These are phyloP conservation scores for Aspergillus sclerotioniger DNA, from an alignment of 495 filamentous ascomycete genomes.

Conservation along the genomic window DNA sequence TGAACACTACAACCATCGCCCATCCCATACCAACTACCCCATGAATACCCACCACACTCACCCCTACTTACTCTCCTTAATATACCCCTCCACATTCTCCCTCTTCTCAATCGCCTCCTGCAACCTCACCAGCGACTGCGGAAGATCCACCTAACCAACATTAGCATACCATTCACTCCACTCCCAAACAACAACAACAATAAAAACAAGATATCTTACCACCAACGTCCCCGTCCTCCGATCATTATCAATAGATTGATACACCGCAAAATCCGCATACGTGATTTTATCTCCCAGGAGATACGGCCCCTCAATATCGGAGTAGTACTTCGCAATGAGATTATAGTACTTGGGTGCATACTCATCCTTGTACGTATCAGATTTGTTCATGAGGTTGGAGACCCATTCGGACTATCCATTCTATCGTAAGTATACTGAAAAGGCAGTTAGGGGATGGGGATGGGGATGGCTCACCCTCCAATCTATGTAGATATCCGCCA, in stretches of 20 bases:
- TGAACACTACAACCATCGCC: too few relatives aligned
- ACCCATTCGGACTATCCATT: slow-evolving; percentile 30
- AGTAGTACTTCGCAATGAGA: slow-evolving; percentile 25
- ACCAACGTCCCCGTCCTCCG: slow-evolving; percentile 1
- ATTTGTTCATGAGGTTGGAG: slow-evolving; percentile 16
- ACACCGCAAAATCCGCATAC: slow-evolving; percentile 38
- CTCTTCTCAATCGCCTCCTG: too few relatives aligned
- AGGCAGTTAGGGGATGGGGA: background rate
- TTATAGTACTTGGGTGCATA: slow-evolving; percentile 28
- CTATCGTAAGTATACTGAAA: background rate
- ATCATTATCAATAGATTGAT: slow-evolving; percentile 35
- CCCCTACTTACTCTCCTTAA: too few relatives aligned
- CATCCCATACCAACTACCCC: too few relatives aligned
- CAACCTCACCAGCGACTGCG: too few relatives aligned
- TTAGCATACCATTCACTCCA: too few relatives aligned
- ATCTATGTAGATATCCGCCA: slow-evolving; percentile 44
- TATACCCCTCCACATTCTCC: too few relatives aligned
- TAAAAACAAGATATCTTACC: too few relatives aligned
- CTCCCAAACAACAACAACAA: too few relatives aligned
- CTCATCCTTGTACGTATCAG: slow-evolving; percentile 23
- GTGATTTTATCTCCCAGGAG: slow-evolving; percentile 31
- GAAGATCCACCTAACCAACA: too few relatives aligned
- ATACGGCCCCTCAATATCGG: slow-evolving; percentile 26
- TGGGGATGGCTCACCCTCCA: slow-evolving; percentile 36
- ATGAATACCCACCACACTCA: too few relatives aligned